Evolutionary conservation across 148 eudicot genomes (phyloP), one percentile per base, ranked within the genome.

Genomic region (Chenopodium formosanum): DNA sequence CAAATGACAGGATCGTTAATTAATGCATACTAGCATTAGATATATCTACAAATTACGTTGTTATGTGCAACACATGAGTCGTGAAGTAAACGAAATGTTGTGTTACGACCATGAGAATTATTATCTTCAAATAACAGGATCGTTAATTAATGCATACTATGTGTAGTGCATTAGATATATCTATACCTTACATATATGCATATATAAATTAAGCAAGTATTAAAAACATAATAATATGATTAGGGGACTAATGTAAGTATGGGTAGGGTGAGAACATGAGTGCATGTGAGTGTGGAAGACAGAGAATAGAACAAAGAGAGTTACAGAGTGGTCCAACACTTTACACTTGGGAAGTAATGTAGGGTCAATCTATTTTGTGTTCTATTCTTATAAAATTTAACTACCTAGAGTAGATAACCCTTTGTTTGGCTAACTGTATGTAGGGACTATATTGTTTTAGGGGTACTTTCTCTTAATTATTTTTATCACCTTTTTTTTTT

Each of bases 381-480:
- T 22, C 65, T 62, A 27, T 9, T 9, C 23, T 20, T 62, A 62
- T 48, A 65, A 72, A 23, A 40, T 16, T n/a, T 64, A 22, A 40
- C 17, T 11, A 64, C 44, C 60, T 25, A 17, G 17, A 56, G 46
- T 32, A 71, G 17, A 70, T 2, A 34, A 79, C 56, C 56, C 20
- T 14, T 70, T 22, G 23, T 62, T 79, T 23, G 69, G 47, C 47
- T 32, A 34, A 34, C 40, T 37, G 4, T 50, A 22, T 78, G 70
- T 80, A 75, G 82, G 77, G 68, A 73, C 82, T 60, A 20, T 19
- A 29, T 37, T 77, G 50, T 62, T 77, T 76, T 37, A 14, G 79
- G 65, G 79, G 66, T 22, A 14, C 23, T 20, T 62, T 9, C 66
- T 77, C 52, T 53, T 53, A 25, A 16, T 29, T 78, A 31, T 11